phyloP scores from a whole-genome alignment of 495 filamentous ascomycete genomes.

The Penicillium verhagenii region DNA sequence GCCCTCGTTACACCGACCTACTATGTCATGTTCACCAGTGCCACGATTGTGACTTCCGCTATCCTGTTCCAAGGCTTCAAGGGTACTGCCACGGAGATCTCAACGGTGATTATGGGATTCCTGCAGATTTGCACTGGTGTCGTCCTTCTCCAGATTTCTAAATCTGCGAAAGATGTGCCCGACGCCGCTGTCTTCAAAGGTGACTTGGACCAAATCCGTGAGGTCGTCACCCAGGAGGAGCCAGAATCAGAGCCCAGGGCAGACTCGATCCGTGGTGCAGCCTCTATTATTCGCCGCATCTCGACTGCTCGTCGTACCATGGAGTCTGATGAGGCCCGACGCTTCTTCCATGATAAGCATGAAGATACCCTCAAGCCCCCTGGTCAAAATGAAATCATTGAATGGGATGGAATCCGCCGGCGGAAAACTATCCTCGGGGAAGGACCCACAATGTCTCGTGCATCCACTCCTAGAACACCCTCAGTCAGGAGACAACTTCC shows the following conservation, averaged over 20 bases:
- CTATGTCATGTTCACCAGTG: conserved; percentile 95
- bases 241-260: conserved; percentile 94
- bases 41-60: conserved; percentile 90
- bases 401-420: conserved; percentile 92
- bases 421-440: conserved; percentile 69
- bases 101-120: conserved; percentile 91
- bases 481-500: conserved; percentile 61
- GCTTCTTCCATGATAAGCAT: conserved; percentile 73
- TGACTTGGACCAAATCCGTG: conserved; percentile 91
- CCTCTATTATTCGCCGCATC: conserved; percentile 82
- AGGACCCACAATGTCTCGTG: conserved; percentile 37
- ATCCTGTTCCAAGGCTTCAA: conserved; percentile 95
- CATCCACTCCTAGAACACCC: conserved; percentile 28
- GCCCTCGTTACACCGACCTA: conserved; percentile 97
- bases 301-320: conserved; percentile 73
- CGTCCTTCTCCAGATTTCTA: conserved; percentile 95
- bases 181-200: conserved; percentile 91
- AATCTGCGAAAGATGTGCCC: conserved; percentile 95
- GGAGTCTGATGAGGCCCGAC: conserved; percentile 77
- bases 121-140: conserved; percentile 92
- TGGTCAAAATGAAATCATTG: conserved; percentile 70
- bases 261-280: conserved; percentile 90
- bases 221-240: conserved; percentile 90
- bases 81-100: conserved; percentile 73
- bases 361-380: conserved; percentile 71